Conservation (phyloP, 345 rosid genomes). For the Cardiospermum halicacabum region DNA sequence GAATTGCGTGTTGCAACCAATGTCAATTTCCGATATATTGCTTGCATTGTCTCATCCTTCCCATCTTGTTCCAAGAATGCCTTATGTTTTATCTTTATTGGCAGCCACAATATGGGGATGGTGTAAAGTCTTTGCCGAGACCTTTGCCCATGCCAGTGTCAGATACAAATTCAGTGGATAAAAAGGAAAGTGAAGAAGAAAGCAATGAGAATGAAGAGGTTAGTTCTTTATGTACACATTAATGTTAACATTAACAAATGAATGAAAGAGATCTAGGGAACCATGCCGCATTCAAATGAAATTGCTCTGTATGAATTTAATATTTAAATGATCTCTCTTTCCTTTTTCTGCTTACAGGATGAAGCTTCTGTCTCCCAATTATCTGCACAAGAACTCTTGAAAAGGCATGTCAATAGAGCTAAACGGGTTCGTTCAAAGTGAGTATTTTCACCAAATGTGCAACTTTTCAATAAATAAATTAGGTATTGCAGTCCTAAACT, state of each 20-base stretch:
- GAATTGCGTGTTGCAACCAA: background rate
- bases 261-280: background rate
- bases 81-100: conserved; percentile 15
- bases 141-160: conserved; percentile 52
- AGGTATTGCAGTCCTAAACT: no score
- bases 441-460: conserved; percentile 14
- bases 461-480: background rate
- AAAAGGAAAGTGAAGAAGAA: conserved; percentile 36
- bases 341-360: conserved; percentile 40
- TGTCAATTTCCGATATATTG: conserved; percentile 8
- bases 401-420: conserved; percentile 61
- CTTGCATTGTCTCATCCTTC: background rate
- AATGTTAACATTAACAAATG: background rate
- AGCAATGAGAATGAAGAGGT: conserved; percentile 51
- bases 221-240: conserved; percentile 9
- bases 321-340: conserved; percentile 3
- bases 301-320: background rate
- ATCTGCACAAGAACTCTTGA: conserved; percentile 60
- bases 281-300: no score
- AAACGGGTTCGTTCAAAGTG: conserved; percentile 74
- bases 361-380: conserved; percentile 49
- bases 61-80: conserved; percentile 17
- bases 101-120: conserved; percentile 55
- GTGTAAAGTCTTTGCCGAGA: conserved; percentile 59
- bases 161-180: conserved; percentile 29